Evolutionary conservation across 2,329 filamentous ascomycete species (phyloP), one percentile per base, ranked within the genome.

Genomic region (Neospermospora avenae): DNA sequence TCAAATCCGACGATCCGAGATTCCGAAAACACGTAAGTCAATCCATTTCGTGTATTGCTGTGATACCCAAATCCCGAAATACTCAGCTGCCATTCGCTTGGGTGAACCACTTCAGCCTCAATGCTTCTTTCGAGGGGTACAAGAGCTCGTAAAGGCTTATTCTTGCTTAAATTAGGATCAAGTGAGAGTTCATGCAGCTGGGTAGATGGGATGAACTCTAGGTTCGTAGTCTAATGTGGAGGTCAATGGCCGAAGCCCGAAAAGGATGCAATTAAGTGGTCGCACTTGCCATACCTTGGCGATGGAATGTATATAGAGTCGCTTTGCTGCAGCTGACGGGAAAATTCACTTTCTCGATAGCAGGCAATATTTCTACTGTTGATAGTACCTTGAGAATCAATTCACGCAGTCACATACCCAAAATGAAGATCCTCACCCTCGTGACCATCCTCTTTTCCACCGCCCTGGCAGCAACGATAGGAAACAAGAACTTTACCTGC

Each of bases 141-240:
- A 46, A 31, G 41, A 41, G 24, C 54, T 56, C 54, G 54, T 56
- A 6, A 56, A 56, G 45, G 41, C 20, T 39, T 53, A 25, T 39
- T 39, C 25, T 10, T 22, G 34, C 1, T 24, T 31, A 8, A 34
- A 18, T 31, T n/a, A 7, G 24, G 48, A 25, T 31, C 14, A 20
- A 16, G 20, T 46, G 11, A 14, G 18, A 16, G 14, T 24, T 46
- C 13, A 7, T n/a, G 37, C 37, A 13, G 37, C 14, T 39, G 13
- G 16, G 16, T 39, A 39, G 37, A 39, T 39, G 16, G 13, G 37
- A 16, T n/a, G n/a, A 39, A 16, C 18, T 16, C 37, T 13, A 39
- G 14, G 37, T n/a, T 39, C 14, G 37, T 39, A n/a, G 16, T 7
- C 5, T 13, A 5, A n/a, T 13, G 37, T 16, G 37, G 37, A n/a